These are phyloP conservation scores for Daucus carota DNA, from an alignment of 129 eudicot genomes.

Conservation along the genomic window DNA sequence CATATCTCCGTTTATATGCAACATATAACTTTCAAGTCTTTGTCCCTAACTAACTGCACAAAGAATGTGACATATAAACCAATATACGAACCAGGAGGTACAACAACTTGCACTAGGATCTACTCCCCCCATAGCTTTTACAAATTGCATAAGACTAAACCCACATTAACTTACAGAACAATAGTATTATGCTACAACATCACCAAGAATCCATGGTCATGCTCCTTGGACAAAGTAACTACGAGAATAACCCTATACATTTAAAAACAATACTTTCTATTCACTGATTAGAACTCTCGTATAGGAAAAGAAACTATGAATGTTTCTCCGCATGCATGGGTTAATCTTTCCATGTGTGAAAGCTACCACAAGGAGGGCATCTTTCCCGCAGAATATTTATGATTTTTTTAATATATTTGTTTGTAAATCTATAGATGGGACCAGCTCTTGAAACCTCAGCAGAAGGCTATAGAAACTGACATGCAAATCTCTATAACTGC, in stretches of 20 bases:
- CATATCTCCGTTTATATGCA: neutral
- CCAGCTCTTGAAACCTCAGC: conserved; percentile 35
- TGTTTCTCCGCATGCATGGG: neutral
- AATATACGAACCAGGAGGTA: neutral
- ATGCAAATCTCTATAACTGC: conserved; percentile 37
- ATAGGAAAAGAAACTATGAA: neutral
- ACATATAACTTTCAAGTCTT: neutral
- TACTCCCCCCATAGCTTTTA: neutral
- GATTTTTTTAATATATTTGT: neutral
- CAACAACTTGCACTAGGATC: neutral
- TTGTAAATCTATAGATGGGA: conserved; percentile 18
- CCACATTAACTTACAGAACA: neutral
- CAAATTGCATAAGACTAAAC: neutral
- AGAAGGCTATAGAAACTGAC: conserved; percentile 49
- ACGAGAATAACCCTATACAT: neutral
- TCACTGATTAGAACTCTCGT: neutral
- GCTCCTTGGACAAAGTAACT: neutral
- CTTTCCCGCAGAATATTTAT: neutral
- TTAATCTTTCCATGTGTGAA: conserved; percentile 5
- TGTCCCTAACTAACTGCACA: neutral
- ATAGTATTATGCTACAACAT: neutral
- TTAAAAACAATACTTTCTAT: neutral
- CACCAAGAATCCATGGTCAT: neutral
- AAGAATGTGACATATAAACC: neutral
- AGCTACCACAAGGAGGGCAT: conserved; percentile 10